Evolutionary conservation across 2,329 filamentous ascomycete genomes (phyloP).

Genomic region (Colletotrichum gigasporum): DNA sequence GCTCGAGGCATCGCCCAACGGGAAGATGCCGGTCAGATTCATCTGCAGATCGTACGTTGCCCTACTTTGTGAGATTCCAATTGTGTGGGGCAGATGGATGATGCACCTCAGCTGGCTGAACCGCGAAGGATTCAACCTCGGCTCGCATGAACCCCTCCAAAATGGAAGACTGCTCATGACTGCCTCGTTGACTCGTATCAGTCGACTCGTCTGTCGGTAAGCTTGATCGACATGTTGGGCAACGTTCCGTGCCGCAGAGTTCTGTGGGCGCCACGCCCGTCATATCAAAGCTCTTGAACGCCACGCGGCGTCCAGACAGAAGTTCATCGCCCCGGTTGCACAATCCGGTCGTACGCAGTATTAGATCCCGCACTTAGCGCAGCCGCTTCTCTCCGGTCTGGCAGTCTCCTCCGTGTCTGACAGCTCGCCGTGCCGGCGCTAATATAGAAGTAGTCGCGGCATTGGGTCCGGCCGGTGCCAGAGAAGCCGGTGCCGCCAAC

Average conservation of each 20-base stretch:
- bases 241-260: not conserved
- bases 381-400: not conserved
- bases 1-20: not conserved
- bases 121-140: slow-evolving; percentile 8
- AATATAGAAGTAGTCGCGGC: not conserved
- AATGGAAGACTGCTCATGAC: not conserved
- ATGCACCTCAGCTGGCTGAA: not conserved
- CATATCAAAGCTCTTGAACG: not conserved
- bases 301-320: not conserved
- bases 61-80: slow-evolving; percentile 4
- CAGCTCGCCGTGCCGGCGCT: not conserved
- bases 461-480: not conserved
- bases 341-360: no score
- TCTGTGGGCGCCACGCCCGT: not conserved
- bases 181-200: not conserved
- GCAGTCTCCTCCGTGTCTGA: not conserved
- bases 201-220: not conserved
- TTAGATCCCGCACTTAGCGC: not conserved
- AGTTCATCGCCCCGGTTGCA: no score
- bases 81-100: slow-evolving; percentile 17
- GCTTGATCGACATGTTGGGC: not conserved
- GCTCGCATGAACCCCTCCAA: slow-evolving; percentile 3
- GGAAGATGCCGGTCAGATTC: not conserved
- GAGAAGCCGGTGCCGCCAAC: not conserved
- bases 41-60: slow-evolving; percentile 18